Conservation (phyloP, 768 basidiomycete genomes). For the Macrolepiota dolichaula region DNA sequence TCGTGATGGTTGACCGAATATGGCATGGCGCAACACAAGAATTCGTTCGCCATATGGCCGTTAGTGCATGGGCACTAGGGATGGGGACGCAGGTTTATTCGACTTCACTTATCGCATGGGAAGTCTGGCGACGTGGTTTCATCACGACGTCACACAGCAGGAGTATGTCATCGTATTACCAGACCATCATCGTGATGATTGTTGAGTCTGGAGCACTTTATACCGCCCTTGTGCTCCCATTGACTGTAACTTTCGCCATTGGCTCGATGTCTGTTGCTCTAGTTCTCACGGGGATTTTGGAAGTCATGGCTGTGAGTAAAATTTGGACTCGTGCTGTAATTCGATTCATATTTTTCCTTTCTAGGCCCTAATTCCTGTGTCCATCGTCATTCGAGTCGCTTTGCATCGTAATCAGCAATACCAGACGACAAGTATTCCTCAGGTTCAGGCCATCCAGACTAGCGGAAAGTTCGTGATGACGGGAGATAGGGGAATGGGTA, state of each 20-base stretch:
- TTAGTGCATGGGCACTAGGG: neutral
- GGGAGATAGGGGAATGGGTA: neutral
- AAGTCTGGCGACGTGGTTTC: neutral
- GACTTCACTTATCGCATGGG: slow-evolving; percentile 3
- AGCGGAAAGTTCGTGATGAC: neutral
- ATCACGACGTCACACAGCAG: neutral
- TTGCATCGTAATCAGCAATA: neutral
- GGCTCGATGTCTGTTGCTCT: neutral
- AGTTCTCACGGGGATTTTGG: neutral
- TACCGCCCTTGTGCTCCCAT: neutral
- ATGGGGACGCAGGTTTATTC: slow-evolving; percentile 1
- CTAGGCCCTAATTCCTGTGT: neutral
- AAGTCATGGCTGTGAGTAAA: neutral
- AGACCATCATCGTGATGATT: neutral
- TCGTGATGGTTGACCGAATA: neutral
- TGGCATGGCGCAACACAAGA: neutral
- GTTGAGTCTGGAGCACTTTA: slow-evolving; percentile 1
- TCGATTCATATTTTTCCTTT: neutral
- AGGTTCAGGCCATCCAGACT: neutral
- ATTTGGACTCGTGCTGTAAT: neutral
- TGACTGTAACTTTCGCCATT: neutral
- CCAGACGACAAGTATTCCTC: neutral
- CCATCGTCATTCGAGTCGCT: neutral
- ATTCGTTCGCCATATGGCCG: neutral
- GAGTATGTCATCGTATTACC: neutral